phyloP scores from a whole-genome alignment of 306 rosid species.

The Acacia confusa region DNA sequence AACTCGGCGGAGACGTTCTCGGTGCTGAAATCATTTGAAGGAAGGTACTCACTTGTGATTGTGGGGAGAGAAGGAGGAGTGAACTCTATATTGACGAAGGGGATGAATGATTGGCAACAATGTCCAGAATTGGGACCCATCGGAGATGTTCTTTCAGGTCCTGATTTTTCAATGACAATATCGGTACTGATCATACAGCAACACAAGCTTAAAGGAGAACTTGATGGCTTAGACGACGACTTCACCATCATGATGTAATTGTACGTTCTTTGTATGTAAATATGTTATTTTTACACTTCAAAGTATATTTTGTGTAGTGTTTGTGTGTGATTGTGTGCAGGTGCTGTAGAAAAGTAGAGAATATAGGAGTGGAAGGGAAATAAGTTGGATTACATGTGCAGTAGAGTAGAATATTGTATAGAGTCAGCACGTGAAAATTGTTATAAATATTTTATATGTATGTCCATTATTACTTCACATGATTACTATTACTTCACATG shows the following conservation, averaged over 20 bases:
- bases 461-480: no score
- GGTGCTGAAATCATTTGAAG: slow-evolving; percentile 73
- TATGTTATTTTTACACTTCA: not conserved
- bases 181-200: slow-evolving; percentile 87
- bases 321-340: not conserved
- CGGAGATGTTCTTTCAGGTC: slow-evolving; percentile 94
- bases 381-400: not conserved
- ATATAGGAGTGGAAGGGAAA: not conserved
- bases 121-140: slow-evolving; percentile 92
- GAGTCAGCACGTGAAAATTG: not conserved
- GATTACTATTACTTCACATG: no score
- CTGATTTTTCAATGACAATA: slow-evolving; percentile 60
- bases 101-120: slow-evolving; percentile 95
- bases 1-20: slow-evolving; percentile 75
- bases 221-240: slow-evolving; percentile 93
- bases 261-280: not conserved
- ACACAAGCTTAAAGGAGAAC: slow-evolving; percentile 64
- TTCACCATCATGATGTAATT: slow-evolving; percentile 80
- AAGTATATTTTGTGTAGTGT: not conserved
- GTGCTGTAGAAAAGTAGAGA: not conserved
- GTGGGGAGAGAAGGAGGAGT: slow-evolving; percentile 83
- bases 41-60: slow-evolving; percentile 68
- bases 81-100: slow-evolving; percentile 69
- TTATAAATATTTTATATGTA: no score
- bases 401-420: not conserved